phyloP scores from a whole-genome alignment of 2,329 filamentous ascomycete species.

The Cladosporium sp. region DNA sequence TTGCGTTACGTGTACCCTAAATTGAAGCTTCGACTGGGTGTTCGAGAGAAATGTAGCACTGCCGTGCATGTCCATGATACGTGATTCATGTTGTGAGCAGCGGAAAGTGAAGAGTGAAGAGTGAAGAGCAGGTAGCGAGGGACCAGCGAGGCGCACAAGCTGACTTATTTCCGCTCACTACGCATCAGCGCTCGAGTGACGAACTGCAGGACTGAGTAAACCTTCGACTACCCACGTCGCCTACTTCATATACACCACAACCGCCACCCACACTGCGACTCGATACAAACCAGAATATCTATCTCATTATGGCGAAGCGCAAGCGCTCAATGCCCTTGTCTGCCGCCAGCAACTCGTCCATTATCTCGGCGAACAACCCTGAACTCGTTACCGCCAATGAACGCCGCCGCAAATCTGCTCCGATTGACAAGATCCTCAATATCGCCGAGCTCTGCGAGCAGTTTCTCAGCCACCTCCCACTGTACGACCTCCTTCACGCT shows the following conservation, averaged over 20 bases:
- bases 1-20: too few relatives aligned
- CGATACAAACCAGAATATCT: too few relatives aligned
- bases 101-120: neutral
- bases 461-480: neutral
- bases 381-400: neutral
- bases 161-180: too few relatives aligned
- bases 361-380: neutral
- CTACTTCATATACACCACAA: neutral
- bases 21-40: too few relatives aligned
- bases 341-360: neutral
- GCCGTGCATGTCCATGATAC: too few relatives aligned
- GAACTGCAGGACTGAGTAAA: too few relatives aligned
- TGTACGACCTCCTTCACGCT: neutral
- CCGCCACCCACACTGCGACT: neutral
- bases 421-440: neutral
- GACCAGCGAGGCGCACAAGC: too few relatives aligned
- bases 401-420: neutral
- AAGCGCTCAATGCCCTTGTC: neutral
- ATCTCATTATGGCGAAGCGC: neutral
- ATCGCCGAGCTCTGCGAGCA: slow-evolving; percentile 1
- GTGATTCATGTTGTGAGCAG: too few relatives aligned
- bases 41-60: too few relatives aligned
- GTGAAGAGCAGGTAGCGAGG: neutral
- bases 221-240: neutral
- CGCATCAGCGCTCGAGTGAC: neutral